Evolutionary conservation across 306 rosid genomes (phyloP).

Genomic region (Pueraria montana): DNA sequence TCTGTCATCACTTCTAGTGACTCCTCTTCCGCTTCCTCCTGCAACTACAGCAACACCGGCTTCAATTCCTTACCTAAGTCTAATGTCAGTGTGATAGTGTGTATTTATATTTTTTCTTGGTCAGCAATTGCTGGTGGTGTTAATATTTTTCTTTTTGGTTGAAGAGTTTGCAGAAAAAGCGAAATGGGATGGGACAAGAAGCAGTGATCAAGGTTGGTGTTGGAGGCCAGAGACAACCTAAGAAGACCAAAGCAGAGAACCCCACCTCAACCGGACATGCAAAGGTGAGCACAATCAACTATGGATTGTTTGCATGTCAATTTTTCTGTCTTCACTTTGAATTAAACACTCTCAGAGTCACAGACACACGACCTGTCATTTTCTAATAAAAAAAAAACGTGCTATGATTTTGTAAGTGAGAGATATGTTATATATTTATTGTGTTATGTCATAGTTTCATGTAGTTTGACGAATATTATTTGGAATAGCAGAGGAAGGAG

Average conservation of each 20-base stretch:
- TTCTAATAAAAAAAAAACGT: neutral
- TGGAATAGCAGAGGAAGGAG: constrained; percentile 72
- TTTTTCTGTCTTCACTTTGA: constrained; percentile 19
- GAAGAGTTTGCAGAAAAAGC: constrained; percentile 60
- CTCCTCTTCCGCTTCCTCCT: constrained; percentile 72
- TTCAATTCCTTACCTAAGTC: constrained; percentile 50
- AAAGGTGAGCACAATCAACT: constrained; percentile 61
- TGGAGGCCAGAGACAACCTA: constrained; percentile 56
- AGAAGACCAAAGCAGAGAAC: constrained; percentile 65
- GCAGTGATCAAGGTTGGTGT: constrained; percentile 20
- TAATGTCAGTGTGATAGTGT: constrained; percentile 43
- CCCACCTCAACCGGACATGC: constrained; percentile 58
- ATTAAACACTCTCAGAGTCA: neutral
- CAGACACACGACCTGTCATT: constrained; percentile 13
- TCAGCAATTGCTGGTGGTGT: neutral
- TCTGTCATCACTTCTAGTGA: constrained; percentile 71
- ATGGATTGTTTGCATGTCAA: constrained; percentile 43
- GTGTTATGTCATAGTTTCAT: neutral
- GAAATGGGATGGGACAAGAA: constrained; percentile 64
- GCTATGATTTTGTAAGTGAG: neutral
- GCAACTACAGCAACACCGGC: constrained; percentile 45
- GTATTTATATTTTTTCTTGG: neutral
- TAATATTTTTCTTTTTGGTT: neutral
- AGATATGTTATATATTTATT: neutral
- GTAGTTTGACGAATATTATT: constrained; percentile 1